Percentiles rank a stretch among this genome's conserved stretches.
phyloP scores from a whole-genome alignment of 306 rosid genomes.

The Gynostemma pentaphyllum region DNA sequence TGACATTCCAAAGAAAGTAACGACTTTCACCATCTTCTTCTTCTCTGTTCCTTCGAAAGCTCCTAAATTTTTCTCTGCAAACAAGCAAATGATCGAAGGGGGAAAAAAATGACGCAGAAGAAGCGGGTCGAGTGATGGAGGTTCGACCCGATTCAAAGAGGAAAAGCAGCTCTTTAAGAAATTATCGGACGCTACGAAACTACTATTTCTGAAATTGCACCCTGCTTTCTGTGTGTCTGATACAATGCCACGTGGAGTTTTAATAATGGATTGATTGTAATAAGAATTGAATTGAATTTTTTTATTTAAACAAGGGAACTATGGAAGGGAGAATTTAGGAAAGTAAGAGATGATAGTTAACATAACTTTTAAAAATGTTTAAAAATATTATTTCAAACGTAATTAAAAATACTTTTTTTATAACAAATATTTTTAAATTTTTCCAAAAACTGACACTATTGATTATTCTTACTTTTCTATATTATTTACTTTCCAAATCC shows the following conservation, averaged over 20 bases:
- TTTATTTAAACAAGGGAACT: no score
- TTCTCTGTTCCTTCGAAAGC: neutral
- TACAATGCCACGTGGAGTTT: neutral
- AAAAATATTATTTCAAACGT: no score
- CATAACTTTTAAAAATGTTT: no score
- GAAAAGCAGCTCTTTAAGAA: neutral
- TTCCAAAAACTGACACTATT: no score
- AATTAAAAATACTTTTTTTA: no score
- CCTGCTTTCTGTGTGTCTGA: neutral
- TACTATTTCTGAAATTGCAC: neutral
- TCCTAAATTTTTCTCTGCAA: neutral
- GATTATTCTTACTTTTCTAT: no score
- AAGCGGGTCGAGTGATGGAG: neutral
- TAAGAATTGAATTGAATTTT: no score
- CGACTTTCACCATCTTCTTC: slow-evolving; percentile 64
- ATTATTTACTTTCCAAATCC: no score
- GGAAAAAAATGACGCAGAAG: neutral
- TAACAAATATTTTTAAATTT: no score
- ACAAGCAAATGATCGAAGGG: neutral
- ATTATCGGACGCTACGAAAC: neutral
- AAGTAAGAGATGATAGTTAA: no score
- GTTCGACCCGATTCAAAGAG: neutral
- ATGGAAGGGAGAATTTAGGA: no score
- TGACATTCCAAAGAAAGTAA: slow-evolving; percentile 81
- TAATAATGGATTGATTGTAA: neutral